Base-by-base conservation (phyloP, 1,139 yeast genomes). In the Candida labiduridarum region DNA sequence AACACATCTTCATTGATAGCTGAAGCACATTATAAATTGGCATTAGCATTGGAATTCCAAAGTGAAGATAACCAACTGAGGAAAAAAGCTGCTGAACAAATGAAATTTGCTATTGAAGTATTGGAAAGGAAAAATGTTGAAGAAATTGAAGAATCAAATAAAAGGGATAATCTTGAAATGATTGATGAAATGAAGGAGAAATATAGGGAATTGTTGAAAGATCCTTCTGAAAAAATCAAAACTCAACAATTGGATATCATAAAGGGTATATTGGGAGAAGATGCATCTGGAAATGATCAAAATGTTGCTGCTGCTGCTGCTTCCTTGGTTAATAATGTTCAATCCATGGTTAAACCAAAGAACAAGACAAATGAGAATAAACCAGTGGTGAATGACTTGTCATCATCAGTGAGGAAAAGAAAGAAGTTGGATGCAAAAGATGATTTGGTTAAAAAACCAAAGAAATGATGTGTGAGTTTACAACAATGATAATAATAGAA, bases 11-110 rank as follows among this genome's bases (percentile, higher is more conserved):
- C 87, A 1, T 69, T 84, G 36, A 74, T 90, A 8, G 84, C 94
- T 2, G 96, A 90, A 62, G 85, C 91, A 0, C 89, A 89, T 66
- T 89, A 86, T 69, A 90, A 90, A 66, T 73, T 89, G 38, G 87
- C 96, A 0, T 73, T 91, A 46, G 96, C 96, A 0, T 72, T 82
- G 52, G 97, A 91, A 60, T 87, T 87, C 59, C 76, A 82, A 51
- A 76, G 79, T 14, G 86, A 81, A 44, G 81, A 80, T 55, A 77
- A 79, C 0, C 68, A 68, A 1, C 74, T 78, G 59, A 71, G 80
- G 52, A 60, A 65, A 4, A 73, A 74, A 53, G 88, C 95, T 0
- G 80, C 84, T 6, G 72, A 73, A 34, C 84, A 86, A 52, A 77
- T 86, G 73, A 68, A 75, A 50, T 64, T 70, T 48, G 90, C 96